Evolutionary conservation across 768 basidiomycete species (phyloP), one percentile per base, ranked within the genome.

Genomic region (Calvatia gigantea): DNA sequence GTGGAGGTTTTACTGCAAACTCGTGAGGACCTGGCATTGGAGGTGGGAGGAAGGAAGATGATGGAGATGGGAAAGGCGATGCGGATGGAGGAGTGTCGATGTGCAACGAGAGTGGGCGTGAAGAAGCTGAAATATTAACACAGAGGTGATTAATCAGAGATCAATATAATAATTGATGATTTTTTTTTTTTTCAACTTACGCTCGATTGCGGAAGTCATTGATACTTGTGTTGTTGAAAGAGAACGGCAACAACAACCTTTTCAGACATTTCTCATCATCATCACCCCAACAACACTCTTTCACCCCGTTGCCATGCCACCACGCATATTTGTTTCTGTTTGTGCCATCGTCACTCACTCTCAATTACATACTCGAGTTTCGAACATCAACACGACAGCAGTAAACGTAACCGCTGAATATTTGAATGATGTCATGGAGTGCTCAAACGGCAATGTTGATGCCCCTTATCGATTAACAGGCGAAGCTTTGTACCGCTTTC

Each of bases 21-120:
- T 89, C 87, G 73, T 88, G 86, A 28, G 80, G 74, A 2, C 80
- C 79, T 1, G 83, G 84, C 3, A 79, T 75, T 3, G 87, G 86
- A 3, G 87, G 87, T 1, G 87, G 85, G 2, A 87, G 63, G 61
- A 89, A 89, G 0, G 83, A 75, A 4, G 83, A 85, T 0, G 82
- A 82, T 2, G 87, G 87, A 0, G 84, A 85, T 0, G 86, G 86
- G 55, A 78, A 79, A 6, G 75, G 75, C 0, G 75, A 76, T 0
- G 73, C 69, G 15, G 79, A 75, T 7, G 78, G 71, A 21, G 72
- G 66, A 19, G 68, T 65, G 58, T 60, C 61, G 31, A 44, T 21
- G 12, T 58, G 54, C 19, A 60, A 42, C 4, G 60, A 60, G 25
- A 60, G 52, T 17, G 55, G 48, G 3, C 48, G 33, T 7, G 55